A percentile compares a stretch with the other conserved stretches of the same genome.
phyloP scores from a whole-genome alignment of 352 stramenopile species.

The Globisporangium takayamanum region DNA sequence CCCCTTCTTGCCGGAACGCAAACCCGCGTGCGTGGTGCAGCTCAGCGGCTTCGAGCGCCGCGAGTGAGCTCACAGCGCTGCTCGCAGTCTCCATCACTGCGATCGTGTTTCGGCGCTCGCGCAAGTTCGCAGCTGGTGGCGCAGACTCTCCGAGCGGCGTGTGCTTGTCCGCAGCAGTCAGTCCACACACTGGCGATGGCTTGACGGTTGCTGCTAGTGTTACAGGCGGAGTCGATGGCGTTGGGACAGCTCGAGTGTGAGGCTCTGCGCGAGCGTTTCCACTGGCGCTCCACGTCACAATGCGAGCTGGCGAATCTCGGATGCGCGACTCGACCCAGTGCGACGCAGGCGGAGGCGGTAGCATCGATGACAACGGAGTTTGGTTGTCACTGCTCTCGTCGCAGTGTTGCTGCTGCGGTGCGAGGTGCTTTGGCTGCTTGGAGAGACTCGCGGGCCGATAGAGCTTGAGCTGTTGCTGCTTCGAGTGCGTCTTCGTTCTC shows the following conservation, averaged over 20 bases:
- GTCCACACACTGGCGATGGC: neutral
- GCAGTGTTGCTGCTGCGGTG: conserved; percentile 23
- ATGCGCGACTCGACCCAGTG: too few species aligned
- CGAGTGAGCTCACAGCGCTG: neutral
- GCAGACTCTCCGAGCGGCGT: neutral
- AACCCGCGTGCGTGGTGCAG: conserved; percentile 61
- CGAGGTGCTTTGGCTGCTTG: conserved; percentile 24
- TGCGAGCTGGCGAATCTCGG: too few species aligned
- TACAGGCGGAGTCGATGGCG: neutral
- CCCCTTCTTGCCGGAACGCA: conserved; percentile 65
- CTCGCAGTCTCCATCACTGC: conserved; percentile 18
- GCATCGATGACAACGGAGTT: conserved; percentile 7
- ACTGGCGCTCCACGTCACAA: too few species aligned
- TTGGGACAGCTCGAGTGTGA: neutral
- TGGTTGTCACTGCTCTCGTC: conserved; percentile 19
- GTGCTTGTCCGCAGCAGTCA: neutral
- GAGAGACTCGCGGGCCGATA: conserved; percentile 14
- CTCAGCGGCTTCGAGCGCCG: conserved; percentile 29
- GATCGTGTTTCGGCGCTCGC: conserved; percentile 19
- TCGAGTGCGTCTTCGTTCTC: conserved; percentile 19
- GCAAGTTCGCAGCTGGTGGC: neutral
- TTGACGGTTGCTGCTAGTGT: too few species aligned
- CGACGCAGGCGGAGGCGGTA: neutral
- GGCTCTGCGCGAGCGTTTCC: too few species aligned
- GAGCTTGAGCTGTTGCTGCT: conserved; percentile 32